These are phyloP conservation scores for Fusarium udum DNA, from an alignment of 2,329 filamentous ascomycete species.

Conservation along the genomic window DNA sequence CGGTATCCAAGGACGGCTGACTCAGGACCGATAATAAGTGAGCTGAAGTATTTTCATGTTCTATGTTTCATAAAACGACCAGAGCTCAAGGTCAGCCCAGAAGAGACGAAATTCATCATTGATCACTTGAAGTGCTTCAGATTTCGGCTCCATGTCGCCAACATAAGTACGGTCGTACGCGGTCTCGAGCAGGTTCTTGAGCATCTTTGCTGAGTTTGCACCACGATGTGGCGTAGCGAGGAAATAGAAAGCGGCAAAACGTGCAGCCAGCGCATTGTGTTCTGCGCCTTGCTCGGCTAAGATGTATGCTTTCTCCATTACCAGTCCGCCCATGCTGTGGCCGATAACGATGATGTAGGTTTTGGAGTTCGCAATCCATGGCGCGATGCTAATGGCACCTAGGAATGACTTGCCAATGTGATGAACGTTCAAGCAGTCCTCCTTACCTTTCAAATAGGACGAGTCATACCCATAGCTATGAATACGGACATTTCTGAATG, in stretches of 20 bases:
- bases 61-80: slow-evolving; percentile 59
- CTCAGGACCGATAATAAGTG: slow-evolving; percentile 50
- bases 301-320: slow-evolving; percentile 48
- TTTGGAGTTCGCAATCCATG: slow-evolving; percentile 20
- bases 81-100: slow-evolving; percentile 48
- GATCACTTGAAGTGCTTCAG: slow-evolving; percentile 49
- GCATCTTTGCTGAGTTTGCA: slow-evolving; percentile 48
- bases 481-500: slow-evolving; percentile 40
- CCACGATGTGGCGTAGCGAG: slow-evolving; percentile 55
- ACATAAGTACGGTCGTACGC: slow-evolving; percentile 49
- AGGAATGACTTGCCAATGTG: slow-evolving; percentile 48
- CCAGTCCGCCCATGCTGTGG: slow-evolving; percentile 58
- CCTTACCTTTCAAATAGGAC: slow-evolving; percentile 41
- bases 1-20: slow-evolving; percentile 55
- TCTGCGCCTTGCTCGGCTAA: slow-evolving; percentile 46
- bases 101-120: slow-evolving; percentile 57
- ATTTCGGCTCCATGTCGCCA: slow-evolving; percentile 50
- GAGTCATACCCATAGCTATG: slow-evolving; percentile 50
- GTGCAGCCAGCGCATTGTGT: slow-evolving; percentile 41
- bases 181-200: slow-evolving; percentile 50
- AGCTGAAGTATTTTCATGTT: slow-evolving; percentile 19
- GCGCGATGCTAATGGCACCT: slow-evolving; percentile 38
- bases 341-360: slow-evolving; percentile 53
- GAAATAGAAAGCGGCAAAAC: slow-evolving; percentile 51
- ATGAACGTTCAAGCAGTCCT: slow-evolving; percentile 44